phyloP scores from a whole-genome alignment of 169 alveolate genomes.

The Haemoproteus tartakovskyi region DNA sequence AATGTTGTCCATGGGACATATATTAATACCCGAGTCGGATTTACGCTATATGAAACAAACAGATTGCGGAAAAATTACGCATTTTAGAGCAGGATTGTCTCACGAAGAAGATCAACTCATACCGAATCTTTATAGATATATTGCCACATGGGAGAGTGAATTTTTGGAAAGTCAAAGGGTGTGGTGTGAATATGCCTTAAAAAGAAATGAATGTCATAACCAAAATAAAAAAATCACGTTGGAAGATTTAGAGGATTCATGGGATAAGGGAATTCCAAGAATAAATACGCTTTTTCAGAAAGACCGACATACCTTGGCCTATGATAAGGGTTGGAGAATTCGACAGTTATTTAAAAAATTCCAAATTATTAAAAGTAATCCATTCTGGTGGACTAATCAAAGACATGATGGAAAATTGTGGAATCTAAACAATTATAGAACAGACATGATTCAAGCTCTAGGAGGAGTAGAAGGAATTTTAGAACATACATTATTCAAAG shows the following conservation, averaged over 20 bases:
- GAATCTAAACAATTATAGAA: slow-evolving; percentile 98
- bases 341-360: slow-evolving; percentile 97
- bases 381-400: slow-evolving; percentile 99
- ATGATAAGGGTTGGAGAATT: slow-evolving; percentile 99
- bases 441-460: slow-evolving; percentile 99
- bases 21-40: slow-evolving; percentile 99
- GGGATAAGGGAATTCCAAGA: slow-evolving; percentile 99
- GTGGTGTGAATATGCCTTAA: slow-evolving; percentile 99
- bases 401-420: slow-evolving; percentile 99
- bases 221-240: slow-evolving; percentile 97
- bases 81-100: slow-evolving; percentile 99
- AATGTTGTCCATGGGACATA: slow-evolving; percentile 99
- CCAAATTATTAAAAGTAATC: slow-evolving; percentile 94
- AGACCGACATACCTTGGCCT: slow-evolving; percentile 99
- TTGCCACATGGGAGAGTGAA: slow-evolving; percentile 99
- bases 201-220: slow-evolving; percentile 97
- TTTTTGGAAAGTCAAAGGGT: slow-evolving; percentile 99
- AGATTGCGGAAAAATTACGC: slow-evolving; percentile 97
- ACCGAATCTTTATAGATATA: slow-evolving; percentile 96
- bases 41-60: slow-evolving; percentile 95
- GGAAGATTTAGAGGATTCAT: slow-evolving; percentile 99
- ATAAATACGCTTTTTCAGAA: slow-evolving; percentile 99
- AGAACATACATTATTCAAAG: slow-evolving; percentile 99
- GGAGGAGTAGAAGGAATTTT: slow-evolving; percentile 99
- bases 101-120: slow-evolving; percentile 99